Evolutionary conservation across 306 rosid genomes (phyloP).

Genomic region (Begonia loranthoides): DNA sequence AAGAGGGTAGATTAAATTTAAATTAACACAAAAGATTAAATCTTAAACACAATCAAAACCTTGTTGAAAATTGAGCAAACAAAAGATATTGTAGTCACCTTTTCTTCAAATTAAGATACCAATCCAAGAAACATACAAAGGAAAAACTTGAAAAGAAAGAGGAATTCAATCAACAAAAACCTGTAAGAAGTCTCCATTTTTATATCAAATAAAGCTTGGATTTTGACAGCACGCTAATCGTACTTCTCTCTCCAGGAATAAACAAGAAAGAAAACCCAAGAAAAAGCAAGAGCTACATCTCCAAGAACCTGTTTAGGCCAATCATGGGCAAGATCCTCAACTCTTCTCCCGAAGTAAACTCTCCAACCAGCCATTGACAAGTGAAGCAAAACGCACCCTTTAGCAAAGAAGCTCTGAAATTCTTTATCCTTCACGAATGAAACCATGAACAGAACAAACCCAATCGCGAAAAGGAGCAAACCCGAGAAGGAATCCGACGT

Average conservation of each 20-base stretch:
- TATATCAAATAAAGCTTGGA: too few species aligned
- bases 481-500: slow-evolving; percentile 90
- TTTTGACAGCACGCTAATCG: slow-evolving; percentile 25
- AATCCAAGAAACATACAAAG: too few species aligned
- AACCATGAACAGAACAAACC: slow-evolving; percentile 67
- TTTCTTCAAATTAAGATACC: too few species aligned
- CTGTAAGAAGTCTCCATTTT: too few species aligned
- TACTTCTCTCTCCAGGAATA: slow-evolving; percentile 81
- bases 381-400: slow-evolving; percentile 76
- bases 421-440: slow-evolving; percentile 69
- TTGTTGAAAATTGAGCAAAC: too few species aligned
- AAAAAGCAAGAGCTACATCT: slow-evolving; percentile 57
- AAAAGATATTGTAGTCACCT: too few species aligned
- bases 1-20: too few species aligned
- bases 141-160: too few species aligned
- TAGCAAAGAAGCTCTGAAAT: slow-evolving; percentile 84
- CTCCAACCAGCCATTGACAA: slow-evolving; percentile 82
- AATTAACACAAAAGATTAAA: too few species aligned
- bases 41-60: too few species aligned
- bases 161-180: too few species aligned
- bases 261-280: slow-evolving; percentile 69
- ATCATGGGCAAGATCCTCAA: slow-evolving; percentile 50
- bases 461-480: slow-evolving; percentile 52
- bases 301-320: slow-evolving; percentile 73
- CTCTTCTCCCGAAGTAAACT: slow-evolving; percentile 44